These are phyloP conservation scores for Psilocybe tampanensis DNA, from an alignment of 768 basidiomycete species.

Conservation along the genomic window DNA sequence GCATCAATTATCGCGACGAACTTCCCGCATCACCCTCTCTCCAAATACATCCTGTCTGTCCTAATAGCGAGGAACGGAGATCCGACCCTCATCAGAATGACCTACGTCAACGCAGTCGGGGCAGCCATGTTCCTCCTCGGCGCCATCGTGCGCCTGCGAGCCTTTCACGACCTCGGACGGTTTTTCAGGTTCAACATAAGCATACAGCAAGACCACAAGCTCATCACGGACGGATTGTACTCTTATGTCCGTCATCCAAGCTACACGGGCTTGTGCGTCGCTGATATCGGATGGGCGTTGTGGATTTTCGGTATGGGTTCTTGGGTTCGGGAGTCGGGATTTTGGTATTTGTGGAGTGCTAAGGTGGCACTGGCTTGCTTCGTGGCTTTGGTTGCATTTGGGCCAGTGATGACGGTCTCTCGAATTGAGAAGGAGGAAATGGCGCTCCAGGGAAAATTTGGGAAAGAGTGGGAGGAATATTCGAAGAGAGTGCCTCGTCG, in stretches of 20 bases:
- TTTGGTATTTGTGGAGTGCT: background rate
- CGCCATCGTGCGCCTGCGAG: background rate
- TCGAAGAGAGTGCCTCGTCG: constrained; percentile 3
- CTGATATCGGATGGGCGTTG: background rate
- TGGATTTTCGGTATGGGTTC: constrained; percentile 1
- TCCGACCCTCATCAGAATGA: background rate
- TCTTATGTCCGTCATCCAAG: background rate
- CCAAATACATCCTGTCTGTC: background rate
- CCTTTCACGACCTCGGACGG: background rate
- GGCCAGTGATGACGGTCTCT: background rate
- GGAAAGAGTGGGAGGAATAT: constrained; percentile 11
- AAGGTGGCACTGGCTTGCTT: background rate
- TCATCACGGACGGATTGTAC: background rate
- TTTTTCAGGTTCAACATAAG: constrained; percentile 2
- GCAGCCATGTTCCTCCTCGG: background rate
- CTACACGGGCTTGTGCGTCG: background rate
- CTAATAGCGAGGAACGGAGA: background rate
- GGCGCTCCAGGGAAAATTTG: constrained; percentile 9
- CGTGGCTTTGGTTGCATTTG: background rate
- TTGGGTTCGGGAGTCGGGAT: background rate
- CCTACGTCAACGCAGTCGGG: background rate
- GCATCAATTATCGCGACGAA: background rate
- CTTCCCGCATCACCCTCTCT: background rate
- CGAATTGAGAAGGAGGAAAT: constrained; percentile 11
- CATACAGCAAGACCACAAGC: constrained; percentile 4